phyloP scores from a whole-genome alignment of 73 alveolate genomes.

The Tetrahymena elliotti region DNA sequence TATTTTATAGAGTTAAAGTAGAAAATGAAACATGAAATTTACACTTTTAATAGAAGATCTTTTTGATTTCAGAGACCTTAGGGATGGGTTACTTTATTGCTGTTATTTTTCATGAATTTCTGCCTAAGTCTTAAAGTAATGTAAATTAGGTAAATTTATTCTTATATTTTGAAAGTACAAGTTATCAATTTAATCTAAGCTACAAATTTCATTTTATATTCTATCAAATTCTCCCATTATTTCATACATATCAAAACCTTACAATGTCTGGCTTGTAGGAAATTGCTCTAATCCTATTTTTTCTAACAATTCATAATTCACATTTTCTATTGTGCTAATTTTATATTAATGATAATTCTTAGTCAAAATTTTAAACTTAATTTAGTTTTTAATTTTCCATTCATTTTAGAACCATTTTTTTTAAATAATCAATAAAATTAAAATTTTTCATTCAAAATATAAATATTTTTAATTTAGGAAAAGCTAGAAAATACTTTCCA shows the following conservation, averaged over 20 bases:
- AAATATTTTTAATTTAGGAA: too few relatives aligned
- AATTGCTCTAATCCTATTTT: not conserved
- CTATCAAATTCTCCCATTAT: not conserved
- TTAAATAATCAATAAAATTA: too few relatives aligned
- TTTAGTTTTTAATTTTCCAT: too few relatives aligned
- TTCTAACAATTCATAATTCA: not conserved
- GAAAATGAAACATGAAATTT: too few relatives aligned
- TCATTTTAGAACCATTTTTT: too few relatives aligned
- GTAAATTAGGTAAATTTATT: not conserved
- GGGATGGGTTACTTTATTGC: not conserved
- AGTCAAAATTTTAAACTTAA: too few relatives aligned
- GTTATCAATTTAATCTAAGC: not conserved
- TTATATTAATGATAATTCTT: not conserved
- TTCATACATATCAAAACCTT: not conserved
- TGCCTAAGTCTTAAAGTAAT: not conserved
- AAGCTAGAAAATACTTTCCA: too few relatives aligned
- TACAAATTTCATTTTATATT: not conserved
- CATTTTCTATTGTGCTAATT: not conserved
- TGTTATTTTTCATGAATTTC: not conserved
- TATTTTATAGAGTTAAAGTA: too few relatives aligned
- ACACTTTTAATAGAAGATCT: not conserved
- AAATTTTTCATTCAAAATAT: too few relatives aligned
- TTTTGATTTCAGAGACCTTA: not conserved
- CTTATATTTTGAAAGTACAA: not conserved
- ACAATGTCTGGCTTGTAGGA: not conserved